Base-by-base conservation (phyloP, 2,329 filamentous ascomycete genomes). In the Dothistroma septosporum region DNA sequence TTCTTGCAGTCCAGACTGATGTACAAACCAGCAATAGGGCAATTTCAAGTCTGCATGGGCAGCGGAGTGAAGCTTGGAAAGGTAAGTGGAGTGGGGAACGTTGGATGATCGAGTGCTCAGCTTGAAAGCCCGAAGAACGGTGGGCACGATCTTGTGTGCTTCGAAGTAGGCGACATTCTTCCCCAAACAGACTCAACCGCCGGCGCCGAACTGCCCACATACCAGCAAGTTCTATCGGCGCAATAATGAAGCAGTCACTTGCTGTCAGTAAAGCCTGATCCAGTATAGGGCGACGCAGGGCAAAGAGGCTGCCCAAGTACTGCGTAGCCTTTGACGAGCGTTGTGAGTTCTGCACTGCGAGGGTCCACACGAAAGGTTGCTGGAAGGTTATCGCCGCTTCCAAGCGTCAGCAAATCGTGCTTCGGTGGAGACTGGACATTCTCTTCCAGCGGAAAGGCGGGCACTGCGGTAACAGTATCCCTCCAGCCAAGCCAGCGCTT, bases 101-200 rank as follows among this genome's bases (percentile, higher is more conserved):
- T 22, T 9, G 19, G 16, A 47, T 10, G 10, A 22, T 47, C 44
- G 2, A n/a, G 11, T 47, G 5, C 44, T 19, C 21, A 47, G 11
- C 9, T 10, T 22, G 44, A 19, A 47, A n/a, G 44, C 21, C 12
- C 44, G 21, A 9, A 47, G 44, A n/a, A 47, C 19, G n/a, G 44
- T 47, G 10, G 53, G 55, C 14, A 50, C 55, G 41, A 57, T 22
- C 24, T 57, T 57, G 12, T 21, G 21, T 46, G 33, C 10, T 31
- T 57, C 55, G 7, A 57, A 10, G 21, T 49, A 14, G 14, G 63
- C 60, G 49, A 74, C 69, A 52, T 73, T 68, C 53, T 62, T 65
- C 0, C 75, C 75, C 11, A 72, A 69, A 58, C 75, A 76, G 2
- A 66, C 70, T 9, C 75, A 61, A 0, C 69, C 67, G 1, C 75